Conservation (phyloP, 2,329 filamentous ascomycete species). For the Cladophialophora carrionii region DNA sequence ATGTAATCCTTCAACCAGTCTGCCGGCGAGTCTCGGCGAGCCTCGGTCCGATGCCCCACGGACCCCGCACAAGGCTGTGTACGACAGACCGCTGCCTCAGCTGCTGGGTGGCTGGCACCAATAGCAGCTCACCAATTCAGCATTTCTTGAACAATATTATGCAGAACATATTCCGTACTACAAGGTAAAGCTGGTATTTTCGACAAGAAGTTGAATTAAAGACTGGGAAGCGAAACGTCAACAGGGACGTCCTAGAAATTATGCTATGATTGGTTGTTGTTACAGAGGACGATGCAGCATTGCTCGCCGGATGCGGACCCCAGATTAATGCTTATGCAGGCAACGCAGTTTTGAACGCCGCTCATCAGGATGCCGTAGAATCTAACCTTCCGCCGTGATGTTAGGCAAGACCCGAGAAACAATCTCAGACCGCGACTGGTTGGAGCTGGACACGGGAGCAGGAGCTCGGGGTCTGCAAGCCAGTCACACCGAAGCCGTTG, state of each 20-base stretch:
- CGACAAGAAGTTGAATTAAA: neutral
- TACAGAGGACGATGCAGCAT: constrained; percentile 12
- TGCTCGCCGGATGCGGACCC: neutral
- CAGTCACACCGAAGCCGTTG: constrained; percentile 9
- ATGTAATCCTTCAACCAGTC: neutral
- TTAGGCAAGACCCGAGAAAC: neutral
- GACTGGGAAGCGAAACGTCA: neutral
- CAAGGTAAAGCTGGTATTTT: neutral
- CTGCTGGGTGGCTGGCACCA: neutral
- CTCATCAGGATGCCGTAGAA: neutral
- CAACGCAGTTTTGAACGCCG: constrained; percentile 12
- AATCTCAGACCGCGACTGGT: constrained; percentile 30
- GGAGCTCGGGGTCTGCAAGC: constrained; percentile 27
- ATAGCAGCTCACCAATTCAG: neutral
- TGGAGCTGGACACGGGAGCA: constrained; percentile 37
- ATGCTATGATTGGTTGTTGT: constrained; percentile 15
- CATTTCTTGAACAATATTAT: neutral
- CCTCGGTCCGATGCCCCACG: neutral
- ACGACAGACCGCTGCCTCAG: too few relatives aligned
- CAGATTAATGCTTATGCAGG: constrained; percentile 3
- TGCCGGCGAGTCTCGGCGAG: neutral
- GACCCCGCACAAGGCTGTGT: constrained; percentile 3
- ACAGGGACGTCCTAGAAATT: neutral
- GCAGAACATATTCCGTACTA: neutral
- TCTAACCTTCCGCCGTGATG: neutral